Base-by-base conservation (phyloP, 2,329 filamentous ascomycete species). In the Lachnellula suecica region DNA sequence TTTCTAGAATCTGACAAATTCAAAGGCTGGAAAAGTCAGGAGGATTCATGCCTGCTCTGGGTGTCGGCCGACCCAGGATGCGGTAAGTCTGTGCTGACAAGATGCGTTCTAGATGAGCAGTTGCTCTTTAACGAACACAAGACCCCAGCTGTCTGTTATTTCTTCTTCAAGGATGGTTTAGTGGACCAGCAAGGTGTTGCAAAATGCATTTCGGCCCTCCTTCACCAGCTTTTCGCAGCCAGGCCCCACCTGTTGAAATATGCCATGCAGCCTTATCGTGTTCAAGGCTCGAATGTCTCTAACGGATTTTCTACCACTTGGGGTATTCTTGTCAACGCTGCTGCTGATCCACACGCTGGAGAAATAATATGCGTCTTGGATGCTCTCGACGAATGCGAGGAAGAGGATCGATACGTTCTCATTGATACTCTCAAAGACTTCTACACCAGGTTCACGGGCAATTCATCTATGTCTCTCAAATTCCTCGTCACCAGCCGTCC, bases 31-130 rank as follows among this genome's bases (percentile, higher is more conserved):
- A 27, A 65, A 17, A 41, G 52, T 3, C 40, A 15, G 10, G 42
- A 60, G 8, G 57, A 63, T 0, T 66, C 65, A 0, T 66, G 65
- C 0, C 60, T 65, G 0, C 52, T 74, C 6, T 59, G 70, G 24
- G 63, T 73, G n/a, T 64, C 72, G 2, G 71, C 68, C 2, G 70
- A 72, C 53, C 70, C 71, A 24, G 71, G 71, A 0, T 74, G 68
- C 45, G 70, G 71, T 2, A 73, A 73, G 53, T 73, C 70, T 0
- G 70, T 68, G 24, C 45, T 74, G 31, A 65, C 71, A 8, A 68
- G 62, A 40, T 67, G 65, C 41, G 62, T 73, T 0, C 54, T 71
- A 17, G 64, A 71, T 38, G 27, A 63, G 5, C 48, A 37, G 6
- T 53, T 72, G 1, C 60, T 58, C 24, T 15, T 17, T 4, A 42